These are phyloP conservation scores for Metschnikowia vanudenii DNA, from an alignment of 805 yeast genomes.

Conservation along the genomic window DNA sequence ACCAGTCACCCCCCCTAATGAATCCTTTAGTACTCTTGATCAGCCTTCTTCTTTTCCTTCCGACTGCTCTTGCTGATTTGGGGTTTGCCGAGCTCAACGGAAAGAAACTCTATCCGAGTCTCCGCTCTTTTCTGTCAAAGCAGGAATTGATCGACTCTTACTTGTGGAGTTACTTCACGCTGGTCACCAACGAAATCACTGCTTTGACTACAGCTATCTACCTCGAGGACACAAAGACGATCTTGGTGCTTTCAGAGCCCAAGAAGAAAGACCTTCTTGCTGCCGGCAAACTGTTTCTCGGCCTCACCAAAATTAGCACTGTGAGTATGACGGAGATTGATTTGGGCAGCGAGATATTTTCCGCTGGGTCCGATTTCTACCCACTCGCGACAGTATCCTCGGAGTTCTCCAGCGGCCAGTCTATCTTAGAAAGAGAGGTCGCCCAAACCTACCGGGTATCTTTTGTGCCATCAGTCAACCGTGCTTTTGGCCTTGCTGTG, in stretches of 20 bases:
- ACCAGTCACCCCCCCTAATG: too few relatives aligned
- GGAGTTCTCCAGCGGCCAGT: constrained; percentile 9
- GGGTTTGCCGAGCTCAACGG: neutral
- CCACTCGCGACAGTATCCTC: constrained; percentile 17
- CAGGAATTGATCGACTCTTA: constrained; percentile 10
- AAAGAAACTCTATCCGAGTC: constrained; percentile 9
- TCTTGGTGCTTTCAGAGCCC: constrained; percentile 9
- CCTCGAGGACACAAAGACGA: constrained; percentile 13
- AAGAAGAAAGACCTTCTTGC: constrained; percentile 2
- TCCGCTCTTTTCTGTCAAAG: constrained; percentile 9
- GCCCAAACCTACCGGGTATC: constrained; percentile 3
- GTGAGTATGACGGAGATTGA: constrained; percentile 13
- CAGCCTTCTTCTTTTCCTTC: neutral
- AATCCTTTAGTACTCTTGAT: too few relatives aligned
- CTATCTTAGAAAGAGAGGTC: constrained; percentile 14
- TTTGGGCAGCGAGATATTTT: constrained; percentile 12
- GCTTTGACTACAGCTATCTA: constrained; percentile 8
- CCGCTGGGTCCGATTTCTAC: constrained; percentile 12
- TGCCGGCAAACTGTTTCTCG: constrained; percentile 7
- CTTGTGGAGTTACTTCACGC: constrained; percentile 13
- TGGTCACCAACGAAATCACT: neutral
- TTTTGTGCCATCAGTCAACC: constrained; percentile 8
- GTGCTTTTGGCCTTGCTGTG: constrained; percentile 5
- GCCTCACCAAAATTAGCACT: neutral
- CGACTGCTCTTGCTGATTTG: neutral